Evolutionary conservation across 139 green algal genomes (phyloP).

Genomic region (Chlamydomonas sphaeroides): DNA sequence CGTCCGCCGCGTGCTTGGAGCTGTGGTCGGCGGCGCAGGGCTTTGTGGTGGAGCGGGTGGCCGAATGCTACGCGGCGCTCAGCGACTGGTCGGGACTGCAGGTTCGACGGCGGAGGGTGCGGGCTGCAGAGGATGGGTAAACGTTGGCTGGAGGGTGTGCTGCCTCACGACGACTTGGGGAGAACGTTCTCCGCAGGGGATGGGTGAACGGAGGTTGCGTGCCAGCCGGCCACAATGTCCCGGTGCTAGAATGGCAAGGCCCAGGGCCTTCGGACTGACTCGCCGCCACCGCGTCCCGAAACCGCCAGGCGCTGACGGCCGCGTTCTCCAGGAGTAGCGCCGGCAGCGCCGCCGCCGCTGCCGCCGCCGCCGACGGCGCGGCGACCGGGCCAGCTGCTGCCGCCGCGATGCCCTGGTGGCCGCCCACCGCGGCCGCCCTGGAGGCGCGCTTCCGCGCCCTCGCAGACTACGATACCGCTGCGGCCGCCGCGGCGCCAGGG

Average conservation of each 20-base stretch:
- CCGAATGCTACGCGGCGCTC: conserved; percentile 66
- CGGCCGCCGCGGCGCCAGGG: neutral
- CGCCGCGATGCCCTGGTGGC: conserved; percentile 22
- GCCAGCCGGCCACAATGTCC: no score
- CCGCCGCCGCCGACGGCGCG: neutral
- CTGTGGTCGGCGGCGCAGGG: conserved; percentile 11
- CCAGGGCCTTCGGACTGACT: no score
- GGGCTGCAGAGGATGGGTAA: no score
- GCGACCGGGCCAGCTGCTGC: neutral
- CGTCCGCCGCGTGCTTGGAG: no score
- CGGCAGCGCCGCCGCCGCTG: neutral
- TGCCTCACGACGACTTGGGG: no score
- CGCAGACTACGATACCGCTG: neutral
- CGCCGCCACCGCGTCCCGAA: no score
- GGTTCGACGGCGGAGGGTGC: neutral
- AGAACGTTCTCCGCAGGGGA: no score
- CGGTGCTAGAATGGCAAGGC: no score
- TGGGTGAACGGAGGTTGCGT: no score
- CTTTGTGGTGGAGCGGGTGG: conserved; percentile 59
- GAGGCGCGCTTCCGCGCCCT: neutral
- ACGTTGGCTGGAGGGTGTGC: no score
- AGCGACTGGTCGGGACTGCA: conserved; percentile 65
- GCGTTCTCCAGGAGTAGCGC: no score
- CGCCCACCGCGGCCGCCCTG: neutral
- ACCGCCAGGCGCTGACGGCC: conserved; percentile 6